Evolutionary conservation across 441 rosid genomes (phyloP).

Genomic region (Biscutella auriculata): DNA sequence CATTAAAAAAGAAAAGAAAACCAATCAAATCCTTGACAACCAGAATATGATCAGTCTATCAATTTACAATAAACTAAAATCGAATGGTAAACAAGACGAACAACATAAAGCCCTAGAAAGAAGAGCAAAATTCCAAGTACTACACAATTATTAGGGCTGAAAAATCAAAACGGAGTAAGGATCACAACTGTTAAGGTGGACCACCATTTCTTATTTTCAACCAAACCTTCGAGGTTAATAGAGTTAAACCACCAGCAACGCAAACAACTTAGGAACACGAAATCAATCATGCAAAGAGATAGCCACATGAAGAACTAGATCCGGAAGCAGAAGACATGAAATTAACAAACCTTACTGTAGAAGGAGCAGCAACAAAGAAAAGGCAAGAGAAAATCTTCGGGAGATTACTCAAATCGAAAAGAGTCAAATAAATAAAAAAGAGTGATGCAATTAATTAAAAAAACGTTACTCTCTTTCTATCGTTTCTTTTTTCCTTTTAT

Average conservation of each 20-base stretch:
- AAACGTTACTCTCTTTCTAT: no score
- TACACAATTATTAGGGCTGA: not conserved
- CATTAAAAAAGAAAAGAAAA: not conserved
- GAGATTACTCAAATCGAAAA: no score
- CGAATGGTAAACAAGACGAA: not conserved
- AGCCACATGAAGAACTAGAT: no score
- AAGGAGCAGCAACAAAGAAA: no score
- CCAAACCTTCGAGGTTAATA: not conserved
- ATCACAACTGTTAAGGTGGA: not conserved
- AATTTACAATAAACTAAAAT: not conserved
- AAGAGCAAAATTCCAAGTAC: not conserved
- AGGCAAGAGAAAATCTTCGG: no score
- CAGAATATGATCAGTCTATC: not conserved
- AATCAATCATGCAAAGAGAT: constrained; percentile 15
- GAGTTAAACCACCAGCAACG: no score
- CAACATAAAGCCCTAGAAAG: not conserved
- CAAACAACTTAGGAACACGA: constrained; percentile 4
- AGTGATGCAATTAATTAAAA: no score
- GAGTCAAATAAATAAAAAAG: no score
- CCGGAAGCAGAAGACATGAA: no score
- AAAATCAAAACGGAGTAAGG: not conserved
- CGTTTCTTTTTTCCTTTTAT: no score
- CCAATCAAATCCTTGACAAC: constrained; percentile 13
- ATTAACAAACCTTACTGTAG: no score
- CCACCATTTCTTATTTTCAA: not conserved